Evolutionary conservation across 768 basidiomycete genomes (phyloP).

Genomic region (Lactarius pseudohatsudake): DNA sequence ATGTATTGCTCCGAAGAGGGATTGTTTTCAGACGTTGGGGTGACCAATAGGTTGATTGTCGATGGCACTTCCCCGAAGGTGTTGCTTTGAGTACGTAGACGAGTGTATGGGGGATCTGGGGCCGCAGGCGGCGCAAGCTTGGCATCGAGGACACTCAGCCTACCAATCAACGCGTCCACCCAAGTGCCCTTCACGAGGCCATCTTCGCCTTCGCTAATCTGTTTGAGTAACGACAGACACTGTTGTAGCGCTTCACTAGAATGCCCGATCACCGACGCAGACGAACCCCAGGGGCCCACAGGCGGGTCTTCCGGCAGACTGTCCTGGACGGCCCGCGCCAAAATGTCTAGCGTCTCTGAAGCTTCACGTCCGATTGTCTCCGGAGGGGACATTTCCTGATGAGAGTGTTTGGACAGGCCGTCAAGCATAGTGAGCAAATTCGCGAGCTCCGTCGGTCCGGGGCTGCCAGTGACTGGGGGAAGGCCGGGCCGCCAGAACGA

Average conservation of each 20-base stretch:
- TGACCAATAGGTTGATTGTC: not conserved
- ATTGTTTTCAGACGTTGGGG: not conserved
- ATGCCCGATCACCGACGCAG: not conserved
- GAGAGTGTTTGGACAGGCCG: not conserved
- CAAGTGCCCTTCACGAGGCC: not conserved
- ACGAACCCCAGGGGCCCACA: not conserved
- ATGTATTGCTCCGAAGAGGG: not conserved
- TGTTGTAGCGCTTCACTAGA: not conserved
- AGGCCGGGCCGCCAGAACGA: not conserved
- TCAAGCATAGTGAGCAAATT: constrained; percentile 6
- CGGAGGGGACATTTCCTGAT: not conserved
- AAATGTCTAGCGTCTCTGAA: constrained; percentile 7
- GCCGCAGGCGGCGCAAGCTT: not conserved
- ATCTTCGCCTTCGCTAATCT: not conserved
- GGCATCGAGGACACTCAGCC: constrained; percentile 6
- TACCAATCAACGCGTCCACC: not conserved
- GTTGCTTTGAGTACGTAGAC: not conserved
- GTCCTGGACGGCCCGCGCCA: not conserved
- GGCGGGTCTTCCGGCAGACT: not conserved
- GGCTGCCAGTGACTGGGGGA: not conserved
- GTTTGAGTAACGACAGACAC: not conserved
- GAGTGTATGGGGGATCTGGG: not conserved
- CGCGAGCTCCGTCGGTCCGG: not conserved
- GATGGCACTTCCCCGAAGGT: not conserved
- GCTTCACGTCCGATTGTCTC: not conserved